phyloP scores from a whole-genome alignment of 2,329 filamentous ascomycete genomes.

The Tolypocladium pustulatum region DNA sequence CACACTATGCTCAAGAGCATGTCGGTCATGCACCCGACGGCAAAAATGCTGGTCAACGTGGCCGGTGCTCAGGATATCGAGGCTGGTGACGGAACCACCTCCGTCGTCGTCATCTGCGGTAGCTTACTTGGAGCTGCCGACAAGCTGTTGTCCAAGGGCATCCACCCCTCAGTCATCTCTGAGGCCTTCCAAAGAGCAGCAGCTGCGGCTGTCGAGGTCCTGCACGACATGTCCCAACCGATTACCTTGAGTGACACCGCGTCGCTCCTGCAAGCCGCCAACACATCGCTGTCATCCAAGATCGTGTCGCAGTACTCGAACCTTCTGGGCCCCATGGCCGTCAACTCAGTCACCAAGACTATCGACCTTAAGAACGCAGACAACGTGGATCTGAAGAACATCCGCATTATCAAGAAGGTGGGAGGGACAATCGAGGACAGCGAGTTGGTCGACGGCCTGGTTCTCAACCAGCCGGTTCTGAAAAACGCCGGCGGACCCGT shows the following conservation, averaged over 20 bases:
- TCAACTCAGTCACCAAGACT: constrained; percentile 89
- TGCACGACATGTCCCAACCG: constrained; percentile 92
- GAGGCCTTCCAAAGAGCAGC: constrained; percentile 96
- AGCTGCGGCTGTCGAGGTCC: constrained; percentile 74
- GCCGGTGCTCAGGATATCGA: constrained; percentile 97
- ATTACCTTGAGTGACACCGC: constrained; percentile 81
- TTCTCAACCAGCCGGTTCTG: constrained; percentile 83
- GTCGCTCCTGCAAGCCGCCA: constrained; percentile 89
- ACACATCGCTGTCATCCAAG: constrained; percentile 94
- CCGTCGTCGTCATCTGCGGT: constrained; percentile 94
- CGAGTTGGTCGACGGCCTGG: constrained; percentile 90
- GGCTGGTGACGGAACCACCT: constrained; percentile 95
- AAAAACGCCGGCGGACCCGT: constrained; percentile 87
- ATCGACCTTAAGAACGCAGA: constrained; percentile 94
- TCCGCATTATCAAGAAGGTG: constrained; percentile 93
- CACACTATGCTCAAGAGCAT: constrained; percentile 99
- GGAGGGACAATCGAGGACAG: constrained; percentile 98
- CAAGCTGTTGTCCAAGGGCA: constrained; percentile 79
- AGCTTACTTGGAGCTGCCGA: constrained; percentile 91
- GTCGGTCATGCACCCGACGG: constrained; percentile 98
- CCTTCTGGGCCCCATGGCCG: constrained; percentile 91
- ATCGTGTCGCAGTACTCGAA: constrained; percentile 97
- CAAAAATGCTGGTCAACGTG: constrained; percentile 97
- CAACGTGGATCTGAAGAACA: constrained; percentile 94
- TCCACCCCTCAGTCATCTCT: constrained; percentile 95